Base-by-base conservation (phyloP, 2,329 filamentous ascomycete species). In the Beauveria pseudobassiana region DNA sequence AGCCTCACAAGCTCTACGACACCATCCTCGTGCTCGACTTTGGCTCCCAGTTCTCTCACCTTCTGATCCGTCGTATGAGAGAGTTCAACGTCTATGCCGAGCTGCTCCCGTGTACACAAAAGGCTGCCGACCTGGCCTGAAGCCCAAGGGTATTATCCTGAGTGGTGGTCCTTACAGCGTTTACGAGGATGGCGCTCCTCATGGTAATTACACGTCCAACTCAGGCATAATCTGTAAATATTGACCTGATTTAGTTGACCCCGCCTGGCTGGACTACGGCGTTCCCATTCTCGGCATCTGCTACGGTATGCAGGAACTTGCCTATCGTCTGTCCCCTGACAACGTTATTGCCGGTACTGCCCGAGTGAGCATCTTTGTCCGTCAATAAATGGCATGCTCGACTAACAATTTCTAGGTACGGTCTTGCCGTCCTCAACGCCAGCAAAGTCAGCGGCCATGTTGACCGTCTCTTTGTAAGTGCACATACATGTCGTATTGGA, bases 41-140 rank as follows among this genome's bases (percentile, higher is more conserved):
- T 72, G 87, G 28, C 49, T 62, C 83, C 26, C 87, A 90, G 75
- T 88, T 87, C 70, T 87, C 85, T 46, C 88, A 92, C 73, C 79
- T 93, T 45, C 91, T 93, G 70, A 86, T 86, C 10, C 82, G 90
- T 60, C 85, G 90, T 40, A 82, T 96, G 30, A 84, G 91, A 67
- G 85, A 89, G 68, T 82, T 96, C 75, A 88, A 88, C 77, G 83
- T 96, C 73, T 96, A 90, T 79, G 86, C 86, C 64, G 92, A 96
- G 78, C 89, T 96, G 87, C 85, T 96, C 49, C 90, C 90, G 24
- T 96, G 92, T 76, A 96, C 88, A 51, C 87, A 89, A 69, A 93
- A 93, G 79, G 76, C 96, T 24, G 78, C 84, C 7, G 90, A 95
- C 61, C 82, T 96, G 40, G 72, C 80, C 52, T 96, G 84, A 91